Conservation (phyloP, 2,329 filamentous ascomycete species). For the Akanthomyces uredinophilus region DNA sequence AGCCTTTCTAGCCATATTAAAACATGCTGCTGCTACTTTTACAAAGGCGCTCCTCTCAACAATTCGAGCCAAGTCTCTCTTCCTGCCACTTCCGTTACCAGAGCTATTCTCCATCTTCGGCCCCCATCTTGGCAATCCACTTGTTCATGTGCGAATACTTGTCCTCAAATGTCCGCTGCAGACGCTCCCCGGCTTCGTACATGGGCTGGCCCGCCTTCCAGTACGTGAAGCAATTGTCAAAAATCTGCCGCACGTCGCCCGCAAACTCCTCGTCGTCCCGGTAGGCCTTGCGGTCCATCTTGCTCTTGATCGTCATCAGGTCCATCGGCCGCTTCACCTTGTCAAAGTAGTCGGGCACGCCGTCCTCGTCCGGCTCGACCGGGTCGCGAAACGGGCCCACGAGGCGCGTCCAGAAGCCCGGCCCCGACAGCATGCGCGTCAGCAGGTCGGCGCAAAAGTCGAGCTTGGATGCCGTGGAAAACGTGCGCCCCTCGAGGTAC, state of each 20-base stretch:
- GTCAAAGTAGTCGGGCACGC: slow-evolving; percentile 56
- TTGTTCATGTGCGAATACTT: slow-evolving; percentile 56
- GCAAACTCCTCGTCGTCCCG: slow-evolving; percentile 48
- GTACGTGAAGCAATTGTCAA: slow-evolving; percentile 60
- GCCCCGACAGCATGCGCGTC: slow-evolving; percentile 56
- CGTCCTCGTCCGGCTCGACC: slow-evolving; percentile 51
- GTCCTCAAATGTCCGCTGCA: slow-evolving; percentile 55
- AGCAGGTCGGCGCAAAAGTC: slow-evolving; percentile 55
- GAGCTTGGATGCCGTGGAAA: slow-evolving; percentile 42
- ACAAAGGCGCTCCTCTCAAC: not conserved
- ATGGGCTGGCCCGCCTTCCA: slow-evolving; percentile 53
- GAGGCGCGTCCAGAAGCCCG: slow-evolving; percentile 62
- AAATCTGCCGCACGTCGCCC: slow-evolving; percentile 56
- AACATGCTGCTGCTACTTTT: not conserved
- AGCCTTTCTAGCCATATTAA: not conserved
- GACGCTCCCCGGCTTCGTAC: slow-evolving; percentile 49
- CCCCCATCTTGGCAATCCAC: slow-evolving; percentile 51
- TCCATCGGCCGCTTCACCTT: slow-evolving; percentile 60
- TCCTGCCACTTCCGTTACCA: too few relatives aligned
- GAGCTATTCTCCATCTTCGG: slow-evolving; percentile 24
- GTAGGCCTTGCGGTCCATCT: slow-evolving; percentile 53
- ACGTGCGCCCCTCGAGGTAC: slow-evolving; percentile 27
- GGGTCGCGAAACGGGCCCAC: slow-evolving; percentile 58
- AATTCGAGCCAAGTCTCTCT: not conserved
- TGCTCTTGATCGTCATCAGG: slow-evolving; percentile 53